Base-by-base conservation (phyloP, 148 eudicot species). In the Tetragonia tetragonoides region DNA sequence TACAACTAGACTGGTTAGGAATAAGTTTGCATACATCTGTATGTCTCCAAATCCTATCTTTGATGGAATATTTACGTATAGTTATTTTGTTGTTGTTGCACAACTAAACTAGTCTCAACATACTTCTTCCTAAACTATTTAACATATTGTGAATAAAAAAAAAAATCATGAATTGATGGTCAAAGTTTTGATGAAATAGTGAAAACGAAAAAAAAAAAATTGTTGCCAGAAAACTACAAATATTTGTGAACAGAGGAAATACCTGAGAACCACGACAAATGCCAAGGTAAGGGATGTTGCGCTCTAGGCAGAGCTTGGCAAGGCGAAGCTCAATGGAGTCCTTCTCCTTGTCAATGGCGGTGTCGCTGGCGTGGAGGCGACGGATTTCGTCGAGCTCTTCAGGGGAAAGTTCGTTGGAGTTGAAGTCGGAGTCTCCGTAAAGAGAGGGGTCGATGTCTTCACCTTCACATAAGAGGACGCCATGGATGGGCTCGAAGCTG, bases 401-500 rank as follows among this genome's bases (percentile, higher is more conserved):
- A 0, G 82, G 78, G 0, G 93, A 82, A 20, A 92, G 79, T 7
- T 60, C 72, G 0, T 78, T 77, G 8, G 72, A 40, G 37, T 81
- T 86, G 3, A 78, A 74, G n/a, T 85, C 76, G 23, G 73, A 53
- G 20, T 75, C 74, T 15, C 76, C 76, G 73, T 94, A 94, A 7
- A 81, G 84, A 0, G 97, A 89, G 0, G 98, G 95, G 44, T 94
- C 97, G 9, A 94, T 85, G 77, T 94, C 98, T 75, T 94, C 98
- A 1, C 97, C 98, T 82, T 94, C 98, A 42, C 97, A 92, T 12
- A 94, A 84, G 34, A 94, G 92, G 23, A 94, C 95, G 6, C 98
- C 98, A 38, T 94, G 97, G 42, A 94, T 92, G 5, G 98, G 97
- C 80, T 92, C 95, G 73, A 94, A 94, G 74, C 95, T 94, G 46